phyloP scores from a whole-genome alignment of 1,139 yeast species.

The Yamadazyma aaseri region DNA sequence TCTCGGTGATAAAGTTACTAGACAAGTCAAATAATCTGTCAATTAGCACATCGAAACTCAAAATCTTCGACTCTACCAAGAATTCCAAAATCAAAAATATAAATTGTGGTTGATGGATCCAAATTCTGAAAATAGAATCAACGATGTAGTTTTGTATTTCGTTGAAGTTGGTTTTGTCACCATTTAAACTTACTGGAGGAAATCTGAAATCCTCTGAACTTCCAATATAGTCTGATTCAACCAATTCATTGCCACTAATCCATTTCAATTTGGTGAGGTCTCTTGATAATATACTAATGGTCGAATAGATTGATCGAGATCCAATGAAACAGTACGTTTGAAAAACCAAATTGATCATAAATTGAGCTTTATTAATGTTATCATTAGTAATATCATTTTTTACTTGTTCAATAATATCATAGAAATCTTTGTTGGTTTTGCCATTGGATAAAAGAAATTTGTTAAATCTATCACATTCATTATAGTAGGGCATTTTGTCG shows the following conservation, averaged over 20 bases:
- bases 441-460: slow-evolving; percentile 44
- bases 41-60: slow-evolving; percentile 42
- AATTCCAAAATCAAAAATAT: slow-evolving; percentile 71
- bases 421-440: slow-evolving; percentile 40
- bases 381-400: slow-evolving; percentile 26
- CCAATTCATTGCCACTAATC: slow-evolving; percentile 34
- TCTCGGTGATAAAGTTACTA: slow-evolving; percentile 37
- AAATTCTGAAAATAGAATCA: slow-evolving; percentile 67
- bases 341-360: slow-evolving; percentile 59
- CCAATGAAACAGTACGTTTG: slow-evolving; percentile 83
- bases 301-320: slow-evolving; percentile 85
- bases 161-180: slow-evolving; percentile 24
- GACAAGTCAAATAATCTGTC: slow-evolving; percentile 40
- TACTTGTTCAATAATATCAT: slow-evolving; percentile 22
- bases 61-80: slow-evolving; percentile 51
- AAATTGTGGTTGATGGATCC: slow-evolving; percentile 82
- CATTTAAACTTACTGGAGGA: slow-evolving; percentile 36
- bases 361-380: slow-evolving; percentile 38
- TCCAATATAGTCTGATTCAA: slow-evolving; percentile 25
- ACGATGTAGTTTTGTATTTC: slow-evolving; percentile 47
- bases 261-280: slow-evolving; percentile 51
- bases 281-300: slow-evolving; percentile 64
- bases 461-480: slow-evolving; percentile 38
- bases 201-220: slow-evolving; percentile 31
- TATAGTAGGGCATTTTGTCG: slow-evolving; percentile 37